These are phyloP conservation scores for Phaseolus lunatus DNA, from an alignment of 306 rosid species.

Conservation along the genomic window DNA sequence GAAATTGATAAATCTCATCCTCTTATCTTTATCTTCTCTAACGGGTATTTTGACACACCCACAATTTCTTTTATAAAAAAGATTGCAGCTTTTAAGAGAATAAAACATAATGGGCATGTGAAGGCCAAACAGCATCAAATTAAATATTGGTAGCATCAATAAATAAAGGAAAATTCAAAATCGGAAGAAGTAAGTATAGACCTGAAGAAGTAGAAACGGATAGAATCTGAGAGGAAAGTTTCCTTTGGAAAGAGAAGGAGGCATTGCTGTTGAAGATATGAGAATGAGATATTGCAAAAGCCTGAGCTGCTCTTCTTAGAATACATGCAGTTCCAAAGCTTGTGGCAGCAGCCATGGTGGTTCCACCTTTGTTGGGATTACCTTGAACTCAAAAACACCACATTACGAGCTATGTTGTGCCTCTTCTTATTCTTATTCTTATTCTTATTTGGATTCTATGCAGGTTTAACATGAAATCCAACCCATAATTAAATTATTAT, in stretches of 20 bases:
- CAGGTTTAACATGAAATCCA: too few relatives aligned
- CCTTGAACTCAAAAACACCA: neutral
- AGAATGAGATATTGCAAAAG: conserved; percentile 49
- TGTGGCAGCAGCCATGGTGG: conserved; percentile 68
- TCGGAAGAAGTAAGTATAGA: conserved; percentile 30
- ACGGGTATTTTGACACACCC: conserved; percentile 7
- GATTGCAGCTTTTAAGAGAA: conserved; percentile 18
- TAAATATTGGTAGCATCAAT: neutral
- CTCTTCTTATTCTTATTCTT: neutral
- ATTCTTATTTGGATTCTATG: too few relatives aligned
- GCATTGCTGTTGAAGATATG: conserved; percentile 38
- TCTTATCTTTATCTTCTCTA: too few relatives aligned
- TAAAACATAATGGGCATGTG: conserved; percentile 36
- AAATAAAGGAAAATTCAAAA: neutral
- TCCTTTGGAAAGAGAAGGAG: conserved; percentile 47
- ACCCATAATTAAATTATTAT: too few relatives aligned
- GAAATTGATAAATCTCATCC: too few relatives aligned
- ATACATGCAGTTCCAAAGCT: conserved; percentile 55
- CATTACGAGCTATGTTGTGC: neutral
- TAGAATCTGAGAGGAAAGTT: conserved; percentile 53
- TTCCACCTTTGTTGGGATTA: neutral
- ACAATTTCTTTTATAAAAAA: conserved; percentile 34
- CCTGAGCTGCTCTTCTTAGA: conserved; percentile 52
- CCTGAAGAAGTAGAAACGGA: conserved; percentile 71
- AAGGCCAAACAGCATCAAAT: conserved; percentile 32